phyloP scores from a whole-genome alignment of 2,329 filamentous ascomycete genomes.

The Incumbomyces lentus region DNA sequence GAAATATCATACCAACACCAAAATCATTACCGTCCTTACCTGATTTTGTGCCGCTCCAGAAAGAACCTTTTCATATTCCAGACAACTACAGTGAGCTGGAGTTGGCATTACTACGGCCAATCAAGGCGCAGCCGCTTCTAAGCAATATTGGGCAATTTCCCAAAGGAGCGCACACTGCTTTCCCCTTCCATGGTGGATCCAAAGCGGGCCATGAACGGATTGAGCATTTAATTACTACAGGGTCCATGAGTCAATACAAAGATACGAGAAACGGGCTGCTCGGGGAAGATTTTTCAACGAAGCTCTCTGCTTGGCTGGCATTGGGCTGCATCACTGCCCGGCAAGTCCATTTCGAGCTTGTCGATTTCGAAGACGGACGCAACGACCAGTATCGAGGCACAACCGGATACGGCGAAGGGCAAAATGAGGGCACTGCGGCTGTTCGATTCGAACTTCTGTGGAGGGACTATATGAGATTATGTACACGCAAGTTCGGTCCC shows the following conservation, averaged over 20 bases:
- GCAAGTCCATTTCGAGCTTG: slow-evolving; percentile 58
- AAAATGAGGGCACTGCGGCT: slow-evolving; percentile 59
- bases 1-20: slow-evolving; percentile 46
- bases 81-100: slow-evolving; percentile 44
- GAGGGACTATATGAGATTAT: slow-evolving; percentile 74
- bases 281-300: slow-evolving; percentile 62
- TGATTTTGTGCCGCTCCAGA: slow-evolving; percentile 46
- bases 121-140: slow-evolving; percentile 42
- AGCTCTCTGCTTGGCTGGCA: slow-evolving; percentile 62
- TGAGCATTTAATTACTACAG: slow-evolving; percentile 49
- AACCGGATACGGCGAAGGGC: slow-evolving; percentile 55
- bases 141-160: slow-evolving; percentile 43
- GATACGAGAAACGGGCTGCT: slow-evolving; percentile 61
- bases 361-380: slow-evolving; percentile 57
- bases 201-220: slow-evolving; percentile 49
- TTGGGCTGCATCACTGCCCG: slow-evolving; percentile 63
- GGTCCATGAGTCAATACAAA: slow-evolving; percentile 55
- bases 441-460: slow-evolving; percentile 66
- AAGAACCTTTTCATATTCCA: slow-evolving; percentile 54
- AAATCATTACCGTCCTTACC: slow-evolving; percentile 50
- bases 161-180: slow-evolving; percentile 44
- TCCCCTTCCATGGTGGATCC: slow-evolving; percentile 62
- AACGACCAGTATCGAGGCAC: slow-evolving; percentile 31
- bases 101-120: slow-evolving; percentile 46
- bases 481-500: slow-evolving; percentile 56